Evolutionary conservation across 2,329 filamentous ascomycete species (phyloP), one percentile per base, ranked within the genome.

Genomic region (Fusarium hainanense): DNA sequence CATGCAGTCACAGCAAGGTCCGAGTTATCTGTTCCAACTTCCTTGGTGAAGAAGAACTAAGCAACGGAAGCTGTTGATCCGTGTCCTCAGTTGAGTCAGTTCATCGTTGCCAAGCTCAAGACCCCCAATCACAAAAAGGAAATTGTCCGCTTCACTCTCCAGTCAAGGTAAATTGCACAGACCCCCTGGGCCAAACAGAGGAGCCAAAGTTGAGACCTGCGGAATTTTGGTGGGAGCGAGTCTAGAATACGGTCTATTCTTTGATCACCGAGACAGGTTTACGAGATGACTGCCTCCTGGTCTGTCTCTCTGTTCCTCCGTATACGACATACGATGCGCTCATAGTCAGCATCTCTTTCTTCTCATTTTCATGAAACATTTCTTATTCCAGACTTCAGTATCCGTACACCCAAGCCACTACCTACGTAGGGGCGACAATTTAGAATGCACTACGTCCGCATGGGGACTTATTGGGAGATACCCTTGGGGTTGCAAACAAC

Each of bases 1-100:
- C 54, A 50, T 57, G 64, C 60, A 66, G 43, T 46, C 43, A 34
- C 51, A 48, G 14, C 23, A 34, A 49, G 43, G 54, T 30, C 25
- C n/a, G 18, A 59, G 41, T 23, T 21, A 11, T 14, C 18, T 51
- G 18, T 41, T 27, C 27, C 34, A n/a, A n/a, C 34, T n/a, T 37
- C 10, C 49, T 42, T 51, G 20, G 37, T 51, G 23, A 14, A 28
- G 25, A 18, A 16, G 18, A 41, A 48, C 16, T 27, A n/a, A 48
- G 32, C 32, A 51, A 23, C 23, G n/a, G 49, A 27, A 51, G 25
- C 34, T 51, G 32, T 41, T 42, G 49, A 51, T 51, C 49, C 32
- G 49, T 28, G 49, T 51, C 34, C 32, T 51, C 23, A 51, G 49
- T 28, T 27, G 34, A 41, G 49, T 51, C 49, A 51, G 32, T 40